Percentiles rank a stretch among this genome's conserved stretches.
Conservation (phyloP, 2,329 filamentous ascomycete species). For the Aspergillus awamori region DNA sequence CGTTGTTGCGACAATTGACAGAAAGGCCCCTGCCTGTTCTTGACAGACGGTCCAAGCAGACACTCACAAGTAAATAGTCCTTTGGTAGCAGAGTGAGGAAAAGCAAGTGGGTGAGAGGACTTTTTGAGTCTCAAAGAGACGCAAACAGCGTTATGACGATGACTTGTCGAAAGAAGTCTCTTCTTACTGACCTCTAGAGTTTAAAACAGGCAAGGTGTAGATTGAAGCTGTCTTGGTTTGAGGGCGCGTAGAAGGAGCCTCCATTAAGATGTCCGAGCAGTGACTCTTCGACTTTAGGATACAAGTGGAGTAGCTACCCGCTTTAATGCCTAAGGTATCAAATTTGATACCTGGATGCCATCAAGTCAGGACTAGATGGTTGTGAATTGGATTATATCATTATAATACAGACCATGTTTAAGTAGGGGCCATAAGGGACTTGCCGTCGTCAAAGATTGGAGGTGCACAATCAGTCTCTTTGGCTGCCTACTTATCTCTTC, state of each 20-base stretch:
- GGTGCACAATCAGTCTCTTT: too few species aligned
- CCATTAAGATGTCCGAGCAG: neutral
- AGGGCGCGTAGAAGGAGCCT: neutral
- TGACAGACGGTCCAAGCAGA: neutral
- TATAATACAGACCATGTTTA: too few species aligned
- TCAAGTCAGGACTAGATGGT: neutral
- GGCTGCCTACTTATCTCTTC: too few species aligned
- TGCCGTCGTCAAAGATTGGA: too few species aligned
- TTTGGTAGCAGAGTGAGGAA: neutral
- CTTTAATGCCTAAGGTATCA: slow-evolving; percentile 14
- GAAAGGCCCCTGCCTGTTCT: neutral
- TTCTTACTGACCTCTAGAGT: too few species aligned
- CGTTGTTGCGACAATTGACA: neutral
- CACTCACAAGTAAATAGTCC: neutral
- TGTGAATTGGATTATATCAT: neutral
- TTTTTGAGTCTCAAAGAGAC: neutral
- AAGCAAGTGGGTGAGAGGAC: neutral
- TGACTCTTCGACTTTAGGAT: slow-evolving; percentile 7
- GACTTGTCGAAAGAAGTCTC: neutral
- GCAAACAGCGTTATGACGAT: neutral
- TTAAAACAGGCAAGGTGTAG: neutral
- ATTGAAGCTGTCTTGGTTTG: neutral
- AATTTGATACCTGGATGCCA: neutral
- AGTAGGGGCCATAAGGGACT: too few species aligned
- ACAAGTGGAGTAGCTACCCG: slow-evolving; percentile 14